Evolutionary conservation across 352 stramenopile species (phyloP).

Genomic region (Phytophthora megakarya): DNA sequence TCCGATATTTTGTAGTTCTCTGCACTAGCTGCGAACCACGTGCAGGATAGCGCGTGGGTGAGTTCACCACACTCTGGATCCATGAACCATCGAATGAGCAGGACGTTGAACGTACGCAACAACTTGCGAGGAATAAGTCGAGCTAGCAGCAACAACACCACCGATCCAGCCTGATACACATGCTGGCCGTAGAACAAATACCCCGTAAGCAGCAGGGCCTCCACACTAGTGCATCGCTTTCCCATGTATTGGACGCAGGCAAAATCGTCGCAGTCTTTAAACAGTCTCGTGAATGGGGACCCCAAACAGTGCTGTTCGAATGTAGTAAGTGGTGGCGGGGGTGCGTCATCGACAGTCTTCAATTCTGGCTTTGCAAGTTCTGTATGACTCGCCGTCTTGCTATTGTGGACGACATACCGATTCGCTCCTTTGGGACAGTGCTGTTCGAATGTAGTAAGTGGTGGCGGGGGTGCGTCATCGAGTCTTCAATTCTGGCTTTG

Average conservation of each 20-base stretch:
- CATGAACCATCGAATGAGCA: conserved; percentile 24
- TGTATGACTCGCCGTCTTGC: neutral
- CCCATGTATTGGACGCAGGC: conserved; percentile 23
- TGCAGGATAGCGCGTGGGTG: conserved; percentile 19
- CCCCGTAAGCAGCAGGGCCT: conserved; percentile 21
- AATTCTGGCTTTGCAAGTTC: neutral
- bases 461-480: neutral
- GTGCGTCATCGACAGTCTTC: neutral
- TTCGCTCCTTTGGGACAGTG: conserved; percentile 23
- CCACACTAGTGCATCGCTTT: conserved; percentile 23
- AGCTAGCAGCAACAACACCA: conserved; percentile 21
- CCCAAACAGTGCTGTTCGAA: conserved; percentile 28
- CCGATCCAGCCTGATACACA: conserved; percentile 18
- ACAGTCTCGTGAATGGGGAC: conserved; percentile 17
- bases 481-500: neutral
- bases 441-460: conserved; percentile 22
- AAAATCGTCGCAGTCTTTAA: conserved; percentile 34
- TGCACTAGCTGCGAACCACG: conserved; percentile 22
- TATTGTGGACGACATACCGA: conserved; percentile 15
- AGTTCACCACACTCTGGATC: conserved; percentile 10
- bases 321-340: neutral
- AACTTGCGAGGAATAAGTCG: conserved; percentile 16
- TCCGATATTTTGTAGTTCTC: conserved; percentile 29
- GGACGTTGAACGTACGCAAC: conserved; percentile 30
- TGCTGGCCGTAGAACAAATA: conserved; percentile 27